Evolutionary conservation across 495 filamentous ascomycete genomes (phyloP).

Genomic region (Penicillium malachiteum): DNA sequence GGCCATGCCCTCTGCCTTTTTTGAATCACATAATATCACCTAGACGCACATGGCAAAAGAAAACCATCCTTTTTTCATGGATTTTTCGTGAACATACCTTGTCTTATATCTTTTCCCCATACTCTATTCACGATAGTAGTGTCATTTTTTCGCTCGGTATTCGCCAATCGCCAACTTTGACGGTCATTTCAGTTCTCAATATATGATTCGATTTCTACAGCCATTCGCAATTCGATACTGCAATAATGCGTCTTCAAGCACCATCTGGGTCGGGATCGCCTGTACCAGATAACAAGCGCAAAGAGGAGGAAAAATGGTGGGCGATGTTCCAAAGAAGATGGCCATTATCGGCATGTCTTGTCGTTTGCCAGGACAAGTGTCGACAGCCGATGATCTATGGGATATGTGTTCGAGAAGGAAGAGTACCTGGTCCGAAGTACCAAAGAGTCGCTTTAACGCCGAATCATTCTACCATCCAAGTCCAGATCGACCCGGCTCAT

Average conservation of each 20-base stretch:
- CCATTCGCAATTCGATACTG: conserved; percentile 1
- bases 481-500: conserved; percentile 25
- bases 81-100: conserved; percentile 8
- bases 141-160: not conserved
- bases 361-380: conserved; percentile 48
- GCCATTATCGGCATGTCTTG: conserved; percentile 52
- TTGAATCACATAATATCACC: not conserved
- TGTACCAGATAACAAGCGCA: not conserved
- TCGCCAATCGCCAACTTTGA: not conserved
- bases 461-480: conserved; percentile 45
- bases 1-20: not conserved
- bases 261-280: conserved; percentile 18
- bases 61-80: not conserved
- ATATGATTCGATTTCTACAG: conserved; percentile 15
- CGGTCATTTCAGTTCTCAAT: conserved; percentile 6
- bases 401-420: conserved; percentile 39
- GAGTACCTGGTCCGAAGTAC: conserved; percentile 28
- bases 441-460: conserved; percentile 41
- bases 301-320: not conserved
- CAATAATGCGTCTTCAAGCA: conserved; percentile 23
- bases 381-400: conserved; percentile 58
- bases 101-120: not conserved
- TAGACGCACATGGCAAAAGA: not conserved
- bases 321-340: conserved; percentile 26
- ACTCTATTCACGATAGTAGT: not conserved